Evolutionary conservation across 2,329 filamentous ascomycete species (phyloP).

Genomic region (Talaromyces sp.): DNA sequence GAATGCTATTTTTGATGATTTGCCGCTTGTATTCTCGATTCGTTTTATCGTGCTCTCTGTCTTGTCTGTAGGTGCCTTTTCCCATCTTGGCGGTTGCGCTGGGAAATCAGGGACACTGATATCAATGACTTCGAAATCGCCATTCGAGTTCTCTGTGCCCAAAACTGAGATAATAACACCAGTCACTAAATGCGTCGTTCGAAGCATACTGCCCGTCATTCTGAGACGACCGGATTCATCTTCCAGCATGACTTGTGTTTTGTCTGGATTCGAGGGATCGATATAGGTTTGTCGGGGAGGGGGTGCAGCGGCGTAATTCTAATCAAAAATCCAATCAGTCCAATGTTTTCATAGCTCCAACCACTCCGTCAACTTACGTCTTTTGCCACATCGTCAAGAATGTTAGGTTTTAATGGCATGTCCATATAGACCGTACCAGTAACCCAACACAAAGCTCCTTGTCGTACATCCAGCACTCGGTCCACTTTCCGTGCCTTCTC

Average conservation of each 20-base stretch:
- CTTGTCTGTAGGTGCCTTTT: constrained; percentile 48
- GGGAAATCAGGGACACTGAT: constrained; percentile 82
- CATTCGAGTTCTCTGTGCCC: constrained; percentile 86
- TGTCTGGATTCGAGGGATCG: constrained; percentile 40
- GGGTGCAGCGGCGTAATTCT: constrained; percentile 87
- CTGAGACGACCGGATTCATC: constrained; percentile 88
- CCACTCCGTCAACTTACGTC: constrained; percentile 55
- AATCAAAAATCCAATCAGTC: constrained; percentile 1
- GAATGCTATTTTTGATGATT: constrained; percentile 69
- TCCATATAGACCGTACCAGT: constrained; percentile 95
- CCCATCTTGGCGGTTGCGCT: constrained; percentile 75
- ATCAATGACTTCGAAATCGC: constrained; percentile 88
- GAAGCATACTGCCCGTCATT: constrained; percentile 66
- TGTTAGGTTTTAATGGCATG: constrained; percentile 91
- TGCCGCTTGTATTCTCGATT: constrained; percentile 42
- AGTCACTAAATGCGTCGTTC: constrained; percentile 71
- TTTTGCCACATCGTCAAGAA: constrained; percentile 89
- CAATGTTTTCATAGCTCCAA: background rate
- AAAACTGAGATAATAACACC: constrained; percentile 92
- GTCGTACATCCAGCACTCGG: constrained; percentile 87
- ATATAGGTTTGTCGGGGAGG: constrained; percentile 72
- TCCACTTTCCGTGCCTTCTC: constrained; percentile 73
- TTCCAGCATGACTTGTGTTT: constrained; percentile 74
- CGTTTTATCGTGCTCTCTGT: constrained; percentile 29
- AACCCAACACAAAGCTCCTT: constrained; percentile 94